Evolutionary conservation across 1,139 yeast species (phyloP), one percentile per base, ranked within the genome.

Genomic region (Yamadazyma dushanensis): DNA sequence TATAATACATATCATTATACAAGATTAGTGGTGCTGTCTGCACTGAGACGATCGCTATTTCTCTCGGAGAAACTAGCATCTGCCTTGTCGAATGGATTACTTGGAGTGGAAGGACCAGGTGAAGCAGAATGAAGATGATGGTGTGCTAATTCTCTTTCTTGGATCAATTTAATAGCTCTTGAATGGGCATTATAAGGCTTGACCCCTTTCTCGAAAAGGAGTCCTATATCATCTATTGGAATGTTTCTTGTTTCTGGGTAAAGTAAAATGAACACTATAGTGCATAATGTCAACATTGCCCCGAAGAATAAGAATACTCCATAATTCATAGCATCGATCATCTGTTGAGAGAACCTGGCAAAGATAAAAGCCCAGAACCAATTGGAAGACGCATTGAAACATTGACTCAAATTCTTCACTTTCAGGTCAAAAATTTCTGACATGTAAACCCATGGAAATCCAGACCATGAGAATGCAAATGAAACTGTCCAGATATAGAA

Each of bases 301-400:
- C 73, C 76, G 47, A 72, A 72, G 38, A 72, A 57, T 41, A 71
- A 62, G 48, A 67, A 71, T 17, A 68, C 55, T n/a, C 73, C 74
- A 45, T 64, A 71, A 1, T 63, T 61, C 58, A 70, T 67, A 3
- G 59, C 50, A 13, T 56, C 52, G 25, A 71, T 60, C 56, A 73
- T 72, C 37, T 69, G 55, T 16, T 72, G 67, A 3, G 75, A 63
- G 45, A 61, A 67, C 36, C 74, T 54, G 3, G 76, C 74, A 61
- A 70, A 65, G 32, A 71, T 61, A 46, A 72, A 72, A 2, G 74
- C 74, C 68, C 74, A 69, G 41, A 70, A 63, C 77, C 77, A 72
- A 38, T 70, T 68, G 24, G 68, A 57, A 5, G 73, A 57, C 1
- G 76, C 69, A 41, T 69, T 70, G 29, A 70, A 54, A n/a, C 73